phyloP scores from a whole-genome alignment of 176 grass and related monocot species.

The Avena sativa region DNA sequence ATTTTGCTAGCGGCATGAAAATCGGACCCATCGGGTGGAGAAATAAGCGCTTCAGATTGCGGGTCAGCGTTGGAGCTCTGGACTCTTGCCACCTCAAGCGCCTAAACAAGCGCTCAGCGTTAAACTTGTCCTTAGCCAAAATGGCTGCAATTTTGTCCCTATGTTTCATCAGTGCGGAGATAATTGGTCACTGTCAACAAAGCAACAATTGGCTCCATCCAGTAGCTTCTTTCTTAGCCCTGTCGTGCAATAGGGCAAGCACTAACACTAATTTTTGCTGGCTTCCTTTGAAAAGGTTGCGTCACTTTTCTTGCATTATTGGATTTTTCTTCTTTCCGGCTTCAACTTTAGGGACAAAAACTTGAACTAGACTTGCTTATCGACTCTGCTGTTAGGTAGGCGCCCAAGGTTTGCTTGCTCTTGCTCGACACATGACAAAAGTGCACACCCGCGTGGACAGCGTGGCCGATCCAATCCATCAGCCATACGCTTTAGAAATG shows the following conservation, averaged over 20 bases:
- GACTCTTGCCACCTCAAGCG: too few relatives aligned
- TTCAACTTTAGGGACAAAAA: conserved; percentile 1
- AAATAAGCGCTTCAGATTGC: too few relatives aligned
- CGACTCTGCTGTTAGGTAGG: background rate
- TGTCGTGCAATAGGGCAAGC: background rate
- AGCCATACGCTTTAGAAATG: too few relatives aligned
- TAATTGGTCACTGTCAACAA: too few relatives aligned
- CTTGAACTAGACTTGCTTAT: background rate
- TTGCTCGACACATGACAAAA: conserved; percentile 24
- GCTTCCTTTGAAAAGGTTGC: conserved; percentile 23
- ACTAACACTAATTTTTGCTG: background rate
- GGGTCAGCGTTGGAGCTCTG: too few relatives aligned
- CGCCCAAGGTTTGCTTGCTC: background rate
- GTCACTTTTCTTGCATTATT: conserved; percentile 14
- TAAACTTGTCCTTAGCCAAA: too few relatives aligned
- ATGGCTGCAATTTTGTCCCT: too few relatives aligned
- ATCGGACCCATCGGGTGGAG: too few relatives aligned
- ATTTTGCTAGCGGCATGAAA: too few relatives aligned
- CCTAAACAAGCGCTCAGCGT: too few relatives aligned
- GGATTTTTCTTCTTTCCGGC: conserved; percentile 8
- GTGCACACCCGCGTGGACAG: background rate
- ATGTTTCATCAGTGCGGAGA: too few relatives aligned
- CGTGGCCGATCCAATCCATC: background rate
- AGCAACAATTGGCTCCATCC: background rate
- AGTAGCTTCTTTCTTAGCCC: conserved; percentile 9